phyloP scores from a whole-genome alignment of 1,284 basidiomycete species.

The Ceratobasidium sp. region DNA sequence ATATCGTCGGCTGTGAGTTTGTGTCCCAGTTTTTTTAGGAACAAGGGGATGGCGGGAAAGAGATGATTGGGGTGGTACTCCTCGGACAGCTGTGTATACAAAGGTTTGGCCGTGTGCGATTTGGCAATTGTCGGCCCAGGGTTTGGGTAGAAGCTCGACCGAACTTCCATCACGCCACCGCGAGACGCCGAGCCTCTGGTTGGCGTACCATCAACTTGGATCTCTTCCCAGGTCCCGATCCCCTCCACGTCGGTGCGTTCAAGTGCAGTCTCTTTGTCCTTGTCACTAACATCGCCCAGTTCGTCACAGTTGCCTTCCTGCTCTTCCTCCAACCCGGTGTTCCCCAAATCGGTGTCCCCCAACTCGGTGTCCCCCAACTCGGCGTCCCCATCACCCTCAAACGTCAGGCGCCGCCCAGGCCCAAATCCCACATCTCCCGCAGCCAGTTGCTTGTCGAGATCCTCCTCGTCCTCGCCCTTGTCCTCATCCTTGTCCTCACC shows the following conservation, averaged over 20 bases:
- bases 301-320: not conserved
- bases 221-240: not conserved
- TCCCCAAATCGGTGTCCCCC: too few species aligned
- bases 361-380: not conserved
- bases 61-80: not conserved
- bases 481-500: too few species aligned
- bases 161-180: too few species aligned
- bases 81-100: not conserved
- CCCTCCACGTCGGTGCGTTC: not conserved
- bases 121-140: not conserved
- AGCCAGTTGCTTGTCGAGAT: not conserved
- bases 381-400: not conserved
- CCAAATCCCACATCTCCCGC: not conserved
- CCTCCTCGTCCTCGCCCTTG: too few species aligned
- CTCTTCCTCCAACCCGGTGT: too few species aligned
- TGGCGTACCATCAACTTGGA: too few species aligned
- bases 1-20: not conserved
- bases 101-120: not conserved
- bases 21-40: not conserved
- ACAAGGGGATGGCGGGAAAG: not conserved
- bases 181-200: too few species aligned
- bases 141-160: slow-evolving; percentile 7
- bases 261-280: not conserved
- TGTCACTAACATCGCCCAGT: not conserved
- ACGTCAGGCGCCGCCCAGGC: not conserved